Evolutionary conservation across 768 basidiomycete genomes (phyloP), one percentile per base, ranked within the genome.

Genomic region (Coprinellus micaceus): DNA sequence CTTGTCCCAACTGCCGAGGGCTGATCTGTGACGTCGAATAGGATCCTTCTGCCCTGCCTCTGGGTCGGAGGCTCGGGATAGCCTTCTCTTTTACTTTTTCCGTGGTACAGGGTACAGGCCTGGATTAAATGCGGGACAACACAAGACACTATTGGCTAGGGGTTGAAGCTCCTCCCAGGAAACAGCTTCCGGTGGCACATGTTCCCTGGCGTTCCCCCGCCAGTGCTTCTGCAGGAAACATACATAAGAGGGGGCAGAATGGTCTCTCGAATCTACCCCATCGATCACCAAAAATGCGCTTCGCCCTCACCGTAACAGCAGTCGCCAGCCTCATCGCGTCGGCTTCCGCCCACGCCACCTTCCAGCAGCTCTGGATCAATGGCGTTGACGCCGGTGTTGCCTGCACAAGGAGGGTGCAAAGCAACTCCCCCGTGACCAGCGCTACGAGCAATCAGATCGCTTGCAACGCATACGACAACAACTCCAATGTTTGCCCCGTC

Each of bases 311-410:
- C 4, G 24, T 29, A 29, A 49, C 43, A 30, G 57, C 72, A 43
- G 64, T 65, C n/a, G 74, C 72, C 11, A 66, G 70, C 12, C 62
- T 78, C 43, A 61, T 70, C 49, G 74, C 71, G 1, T 70, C 71
- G 46, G 79, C 64, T n/a, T 70, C 74, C 25, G 78, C 79, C 4
- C 80, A 81, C 63, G 76, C 80, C 28, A 81, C 80, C 3, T 82
- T 77, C 71, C 80, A 82, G 63, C 71, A 81, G 58, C 61, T 82
- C 48, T 82, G 81, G 80, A 71, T 81, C 50, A 78, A 78, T 52
- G 73, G 71, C 52, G 75, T 78, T 25, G 80, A 81, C 61, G 73
- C 75, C 57, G 79, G 76, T 48, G 68, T 63, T 29, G 73, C 74
- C 50, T 82, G 80, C 61, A 77, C 74, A 26, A 77, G 81, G 25